Evolutionary conservation across 2,329 filamentous ascomycete genomes (phyloP).

Genomic region (Ascochyta pisi): DNA sequence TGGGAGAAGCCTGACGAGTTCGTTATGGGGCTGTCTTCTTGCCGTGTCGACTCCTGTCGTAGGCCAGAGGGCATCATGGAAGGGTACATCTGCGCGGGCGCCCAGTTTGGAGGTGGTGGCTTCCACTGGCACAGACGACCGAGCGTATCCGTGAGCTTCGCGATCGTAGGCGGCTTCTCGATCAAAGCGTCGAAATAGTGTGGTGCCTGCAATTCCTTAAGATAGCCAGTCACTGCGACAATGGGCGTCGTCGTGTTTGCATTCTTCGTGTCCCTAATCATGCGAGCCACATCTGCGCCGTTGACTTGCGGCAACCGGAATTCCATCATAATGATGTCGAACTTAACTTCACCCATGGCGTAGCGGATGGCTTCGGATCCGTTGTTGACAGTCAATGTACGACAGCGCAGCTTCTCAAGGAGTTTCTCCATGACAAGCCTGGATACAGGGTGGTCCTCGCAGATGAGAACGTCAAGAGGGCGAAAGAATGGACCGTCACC

Average conservation of each 20-base stretch:
- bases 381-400: constrained; percentile 89
- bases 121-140: constrained; percentile 93
- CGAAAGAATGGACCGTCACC: constrained; percentile 86
- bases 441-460: constrained; percentile 96
- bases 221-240: constrained; percentile 93
- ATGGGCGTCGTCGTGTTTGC: constrained; percentile 94
- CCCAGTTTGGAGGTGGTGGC: constrained; percentile 70
- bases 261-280: constrained; percentile 97
- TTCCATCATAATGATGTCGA: constrained; percentile 98
- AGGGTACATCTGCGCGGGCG: constrained; percentile 44
- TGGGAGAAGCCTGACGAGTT: constrained; percentile 77
- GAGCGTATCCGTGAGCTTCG: constrained; percentile 88
- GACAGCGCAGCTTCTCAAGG: constrained; percentile 91
- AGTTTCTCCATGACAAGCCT: constrained; percentile 99
- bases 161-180: constrained; percentile 93
- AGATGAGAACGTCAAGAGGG: constrained; percentile 91
- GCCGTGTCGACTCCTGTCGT: constrained; percentile 67
- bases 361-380: constrained; percentile 92
- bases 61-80: constrained; percentile 65
- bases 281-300: constrained; percentile 91
- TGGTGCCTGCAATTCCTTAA: constrained; percentile 94
- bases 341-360: constrained; percentile 96
- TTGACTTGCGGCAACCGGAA: constrained; percentile 95
- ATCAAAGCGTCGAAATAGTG: constrained; percentile 96
- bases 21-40: constrained; percentile 83